Evolutionary conservation across 495 filamentous ascomycete species (phyloP).

Genomic region (Penicillium psychrofluorescens): DNA sequence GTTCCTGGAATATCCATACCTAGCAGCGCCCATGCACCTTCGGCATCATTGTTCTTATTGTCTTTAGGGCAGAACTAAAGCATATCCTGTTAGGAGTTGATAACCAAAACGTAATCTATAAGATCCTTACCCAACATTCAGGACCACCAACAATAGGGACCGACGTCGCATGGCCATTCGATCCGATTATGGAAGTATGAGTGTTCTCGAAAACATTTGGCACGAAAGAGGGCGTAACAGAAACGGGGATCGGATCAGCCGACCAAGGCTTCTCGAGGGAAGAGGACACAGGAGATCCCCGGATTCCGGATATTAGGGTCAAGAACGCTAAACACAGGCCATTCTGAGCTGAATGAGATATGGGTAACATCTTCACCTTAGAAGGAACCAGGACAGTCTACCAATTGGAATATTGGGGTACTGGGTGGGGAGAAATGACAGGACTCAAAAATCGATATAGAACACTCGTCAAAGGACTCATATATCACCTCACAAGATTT

Average conservation of each 20-base stretch:
- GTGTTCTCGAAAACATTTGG: neutral
- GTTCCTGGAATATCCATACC: neutral
- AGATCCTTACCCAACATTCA: neutral
- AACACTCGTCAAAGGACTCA: too few species aligned
- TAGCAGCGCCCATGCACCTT: neutral
- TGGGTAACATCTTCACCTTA: too few species aligned
- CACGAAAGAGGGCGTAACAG: neutral
- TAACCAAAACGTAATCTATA: neutral
- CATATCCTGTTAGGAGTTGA: neutral
- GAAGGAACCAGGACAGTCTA: too few species aligned
- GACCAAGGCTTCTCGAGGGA: neutral
- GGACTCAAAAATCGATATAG: too few species aligned
- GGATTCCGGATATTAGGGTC: neutral
- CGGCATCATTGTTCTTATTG: neutral
- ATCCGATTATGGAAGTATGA: neutral
- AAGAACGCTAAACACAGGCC: neutral
- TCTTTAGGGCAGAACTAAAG: neutral
- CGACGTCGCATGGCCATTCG: neutral
- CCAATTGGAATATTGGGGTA: too few species aligned
- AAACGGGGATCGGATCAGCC: neutral
- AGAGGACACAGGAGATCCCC: conserved; percentile 33
- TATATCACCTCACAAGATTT: too few species aligned
- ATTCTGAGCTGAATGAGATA: neutral
- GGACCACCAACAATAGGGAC: neutral
- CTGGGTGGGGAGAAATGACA: too few species aligned